These are phyloP conservation scores for Trametes coccinea DNA, from an alignment of 768 basidiomycete species.

Conservation along the genomic window DNA sequence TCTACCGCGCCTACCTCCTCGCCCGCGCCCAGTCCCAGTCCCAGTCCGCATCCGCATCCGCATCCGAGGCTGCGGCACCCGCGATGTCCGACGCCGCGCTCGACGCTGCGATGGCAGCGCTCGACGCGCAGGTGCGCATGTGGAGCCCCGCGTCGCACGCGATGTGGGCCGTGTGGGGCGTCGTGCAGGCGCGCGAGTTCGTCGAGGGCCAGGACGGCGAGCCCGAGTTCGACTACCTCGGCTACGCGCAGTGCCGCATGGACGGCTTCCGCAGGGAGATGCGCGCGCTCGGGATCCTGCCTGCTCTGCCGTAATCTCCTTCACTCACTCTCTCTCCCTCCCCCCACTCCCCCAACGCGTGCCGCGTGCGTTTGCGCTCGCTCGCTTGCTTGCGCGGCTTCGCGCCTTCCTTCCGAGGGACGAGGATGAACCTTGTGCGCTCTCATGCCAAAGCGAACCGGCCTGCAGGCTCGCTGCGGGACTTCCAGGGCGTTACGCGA, in stretches of 20 bases:
- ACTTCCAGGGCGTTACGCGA: neutral
- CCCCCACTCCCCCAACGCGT: no score
- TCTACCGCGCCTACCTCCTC: slow-evolving; percentile 85
- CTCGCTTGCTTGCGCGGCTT: neutral
- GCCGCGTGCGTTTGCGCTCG: neutral
- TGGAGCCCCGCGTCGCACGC: slow-evolving; percentile 88
- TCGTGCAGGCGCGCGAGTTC: slow-evolving; percentile 85
- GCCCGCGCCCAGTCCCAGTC: slow-evolving; percentile 42
- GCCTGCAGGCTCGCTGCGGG: neutral
- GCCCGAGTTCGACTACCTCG: slow-evolving; percentile 88
- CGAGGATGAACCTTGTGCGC: neutral
- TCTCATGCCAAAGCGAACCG: neutral
- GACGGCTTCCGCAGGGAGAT: slow-evolving; percentile 60
- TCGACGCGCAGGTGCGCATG: slow-evolving; percentile 49
- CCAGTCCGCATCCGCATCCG: slow-evolving; percentile 24
- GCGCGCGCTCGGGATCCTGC: slow-evolving; percentile 41
- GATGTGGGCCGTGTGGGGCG: slow-evolving; percentile 94
- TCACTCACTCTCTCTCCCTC: no score
- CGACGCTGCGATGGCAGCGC: slow-evolving; percentile 25
- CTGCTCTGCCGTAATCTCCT: slow-evolving; percentile 1
- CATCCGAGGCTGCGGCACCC: slow-evolving; percentile 28
- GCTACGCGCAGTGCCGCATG: slow-evolving; percentile 74
- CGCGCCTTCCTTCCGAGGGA: no score
- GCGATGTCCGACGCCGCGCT: slow-evolving; percentile 26
- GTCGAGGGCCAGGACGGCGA: slow-evolving; percentile 56